Evolutionary conservation across 2,329 filamentous ascomycete species (phyloP).

Genomic region (Verticillium albo-atrum): DNA sequence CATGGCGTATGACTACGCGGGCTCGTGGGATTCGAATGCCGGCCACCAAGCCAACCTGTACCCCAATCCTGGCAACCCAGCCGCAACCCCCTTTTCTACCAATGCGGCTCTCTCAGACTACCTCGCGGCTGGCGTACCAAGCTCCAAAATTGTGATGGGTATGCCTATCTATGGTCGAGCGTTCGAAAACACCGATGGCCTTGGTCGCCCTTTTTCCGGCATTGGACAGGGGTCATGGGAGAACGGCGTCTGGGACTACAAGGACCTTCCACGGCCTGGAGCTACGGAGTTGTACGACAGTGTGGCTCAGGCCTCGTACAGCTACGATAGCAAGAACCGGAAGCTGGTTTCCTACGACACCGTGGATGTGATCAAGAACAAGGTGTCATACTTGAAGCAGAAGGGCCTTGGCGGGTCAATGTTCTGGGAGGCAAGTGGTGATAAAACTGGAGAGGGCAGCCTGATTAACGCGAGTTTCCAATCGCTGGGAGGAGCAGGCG

Average conservation of each 20-base stretch:
- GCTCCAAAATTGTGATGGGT: conserved; percentile 67
- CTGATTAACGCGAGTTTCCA: conserved; percentile 49
- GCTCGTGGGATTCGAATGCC: conserved; percentile 58
- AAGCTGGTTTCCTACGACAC: conserved; percentile 72
- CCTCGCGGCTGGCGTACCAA: conserved; percentile 54
- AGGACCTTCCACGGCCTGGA: conserved; percentile 61
- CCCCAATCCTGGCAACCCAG: conserved; percentile 44
- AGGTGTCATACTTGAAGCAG: conserved; percentile 60
- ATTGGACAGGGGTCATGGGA: conserved; percentile 69
- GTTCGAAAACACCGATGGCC: conserved; percentile 58
- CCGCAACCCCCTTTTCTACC: conserved; percentile 65
- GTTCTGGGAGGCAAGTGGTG: conserved; percentile 80
- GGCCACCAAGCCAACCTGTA: conserved; percentile 73
- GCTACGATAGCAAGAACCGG: conserved; percentile 55
- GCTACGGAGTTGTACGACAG: conserved; percentile 54
- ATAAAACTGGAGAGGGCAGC: conserved; percentile 54
- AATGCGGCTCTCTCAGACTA: conserved; percentile 63
- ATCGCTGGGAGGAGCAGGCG: conserved; percentile 25
- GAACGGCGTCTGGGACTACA: conserved; percentile 75
- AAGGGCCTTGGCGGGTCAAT: conserved; percentile 68
- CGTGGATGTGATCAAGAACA: conserved; percentile 52
- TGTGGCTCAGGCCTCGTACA: conserved; percentile 61
- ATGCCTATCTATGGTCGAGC: conserved; percentile 78
- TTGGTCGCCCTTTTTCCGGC: conserved; percentile 59
- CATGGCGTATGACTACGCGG: conserved; percentile 73